Conservation (phyloP, 495 filamentous ascomycete genomes). For the Aspergillus panamensis region DNA sequence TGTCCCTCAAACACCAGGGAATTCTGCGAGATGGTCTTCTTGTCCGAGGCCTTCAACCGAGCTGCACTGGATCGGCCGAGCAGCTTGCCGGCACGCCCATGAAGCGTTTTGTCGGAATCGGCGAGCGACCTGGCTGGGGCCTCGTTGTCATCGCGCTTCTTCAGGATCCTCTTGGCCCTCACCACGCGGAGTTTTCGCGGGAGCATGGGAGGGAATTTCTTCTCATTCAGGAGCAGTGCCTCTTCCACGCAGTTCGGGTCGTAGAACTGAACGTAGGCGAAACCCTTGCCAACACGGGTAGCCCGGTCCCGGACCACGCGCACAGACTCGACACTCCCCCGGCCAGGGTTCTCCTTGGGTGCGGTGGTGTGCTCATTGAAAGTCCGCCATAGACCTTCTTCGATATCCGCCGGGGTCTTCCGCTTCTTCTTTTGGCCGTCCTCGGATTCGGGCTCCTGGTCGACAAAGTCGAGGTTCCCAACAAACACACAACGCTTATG, state of each 20-base stretch:
- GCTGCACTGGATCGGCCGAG: conserved; percentile 75
- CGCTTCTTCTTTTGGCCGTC: conserved; percentile 60
- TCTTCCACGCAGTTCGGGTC: conserved; percentile 83
- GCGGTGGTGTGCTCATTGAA: conserved; percentile 55
- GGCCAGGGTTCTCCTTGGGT: conserved; percentile 42
- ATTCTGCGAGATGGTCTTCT: conserved; percentile 43
- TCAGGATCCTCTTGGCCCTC: conserved; percentile 73
- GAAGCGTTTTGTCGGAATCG: conserved; percentile 63
- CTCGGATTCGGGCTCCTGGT: conserved; percentile 63
- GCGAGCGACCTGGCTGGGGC: conserved; percentile 50
- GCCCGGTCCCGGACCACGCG: conserved; percentile 85
- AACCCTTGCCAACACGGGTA: conserved; percentile 92
- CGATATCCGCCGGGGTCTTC: conserved; percentile 77
- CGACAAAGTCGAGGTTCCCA: conserved; percentile 92
- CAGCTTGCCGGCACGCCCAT: conserved; percentile 78
- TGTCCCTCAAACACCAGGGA: conserved; percentile 85
- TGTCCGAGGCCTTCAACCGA: conserved; percentile 50
- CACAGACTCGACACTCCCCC: conserved; percentile 85
- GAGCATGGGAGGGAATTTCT: conserved; percentile 89
- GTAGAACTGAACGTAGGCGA: conserved; percentile 97
- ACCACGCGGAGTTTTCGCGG: conserved; percentile 83
- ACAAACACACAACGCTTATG: conserved; percentile 92
- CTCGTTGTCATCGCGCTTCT: conserved; percentile 55
- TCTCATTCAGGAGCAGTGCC: conserved; percentile 78
- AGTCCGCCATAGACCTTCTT: conserved; percentile 91